Conservation (phyloP, 2,329 filamentous ascomycete genomes). For the Fusarium concolor region DNA sequence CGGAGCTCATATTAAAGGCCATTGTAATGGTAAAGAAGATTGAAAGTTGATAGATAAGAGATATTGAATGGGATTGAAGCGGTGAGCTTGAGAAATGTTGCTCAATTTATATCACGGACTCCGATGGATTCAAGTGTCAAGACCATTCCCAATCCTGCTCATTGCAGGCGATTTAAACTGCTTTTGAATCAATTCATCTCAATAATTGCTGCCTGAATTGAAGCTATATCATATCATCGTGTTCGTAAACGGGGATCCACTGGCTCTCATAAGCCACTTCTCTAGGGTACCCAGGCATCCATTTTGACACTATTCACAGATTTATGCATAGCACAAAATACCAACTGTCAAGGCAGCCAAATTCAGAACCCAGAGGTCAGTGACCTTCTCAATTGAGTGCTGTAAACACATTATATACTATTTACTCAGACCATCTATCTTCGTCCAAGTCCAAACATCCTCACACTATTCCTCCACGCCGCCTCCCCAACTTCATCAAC, state of each 20-base stretch:
- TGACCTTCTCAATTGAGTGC: background rate
- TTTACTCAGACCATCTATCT: conserved; percentile 6
- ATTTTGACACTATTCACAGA: background rate
- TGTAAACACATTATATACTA: background rate
- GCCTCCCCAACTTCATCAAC: conserved; percentile 57
- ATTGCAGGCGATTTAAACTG: background rate
- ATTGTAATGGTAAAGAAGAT: background rate
- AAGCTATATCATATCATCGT: background rate
- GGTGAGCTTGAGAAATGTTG: background rate
- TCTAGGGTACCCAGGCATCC: background rate
- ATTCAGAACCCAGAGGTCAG: background rate
- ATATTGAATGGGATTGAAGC: background rate
- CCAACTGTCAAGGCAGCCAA: no score
- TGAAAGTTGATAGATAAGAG: no score
- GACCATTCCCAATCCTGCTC: background rate
- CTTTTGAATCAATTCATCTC: background rate
- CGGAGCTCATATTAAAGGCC: conserved; percentile 1
- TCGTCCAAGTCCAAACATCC: conserved; percentile 48
- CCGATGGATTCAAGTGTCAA: background rate
- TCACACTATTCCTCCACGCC: conserved; percentile 52
- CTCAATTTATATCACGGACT: conserved; percentile 12
- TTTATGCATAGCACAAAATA: background rate
- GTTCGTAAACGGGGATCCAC: conserved; percentile 21
- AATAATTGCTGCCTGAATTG: background rate
- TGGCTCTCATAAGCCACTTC: conserved; percentile 6